Base-by-base conservation (phyloP, 179 eudicot species). In the Corrigiola litoralis region DNA sequence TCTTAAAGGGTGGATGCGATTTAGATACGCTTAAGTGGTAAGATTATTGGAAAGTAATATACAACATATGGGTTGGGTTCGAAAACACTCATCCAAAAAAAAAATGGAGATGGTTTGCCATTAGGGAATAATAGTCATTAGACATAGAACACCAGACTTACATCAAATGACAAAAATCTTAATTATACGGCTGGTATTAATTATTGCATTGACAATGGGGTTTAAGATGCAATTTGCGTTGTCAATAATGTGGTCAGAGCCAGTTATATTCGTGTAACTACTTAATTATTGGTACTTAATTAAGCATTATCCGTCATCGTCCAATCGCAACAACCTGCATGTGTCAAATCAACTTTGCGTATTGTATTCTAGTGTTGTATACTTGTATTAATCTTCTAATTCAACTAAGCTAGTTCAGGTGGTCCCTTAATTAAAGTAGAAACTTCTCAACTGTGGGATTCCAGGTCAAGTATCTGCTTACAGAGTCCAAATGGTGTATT, bases 271-370 rank as follows among this genome's bases (percentile, higher is more conserved):
- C 10, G 1, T 12, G 4, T 1, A 6, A 29, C 6, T 21, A 24
- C 27, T 25, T 24, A 71, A 56, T 34, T 34, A 47, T 48, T 56
- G 49, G n/a, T n/a, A n/a, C n/a, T 37, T 73, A 34, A 63, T 56
- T 51, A 62, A 54, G 61, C 47, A 70, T 53, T 33, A 63, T 49
- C 63, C 63, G 33, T 45, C 68, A 70, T 49, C 34, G 41, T 56
- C 32, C 71, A 68, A 24, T 32, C 44, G 5, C 60, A 74, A 68
- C 66, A 37, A 63, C 60, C 49, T 67, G 5, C 72, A 68, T 18
- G 38, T 68, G 70, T 73, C 73, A 61, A 12, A 1, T 62, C 24
- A 46, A 23, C 27, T 61, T 67, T 38, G 12, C 27, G 40, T 66
- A 42, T 21, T 45, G 56, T 28, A 34, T 54, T 32, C 6, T 12